Base-by-base conservation (phyloP, 306 rosid species). In the Medicago arabica region DNA sequence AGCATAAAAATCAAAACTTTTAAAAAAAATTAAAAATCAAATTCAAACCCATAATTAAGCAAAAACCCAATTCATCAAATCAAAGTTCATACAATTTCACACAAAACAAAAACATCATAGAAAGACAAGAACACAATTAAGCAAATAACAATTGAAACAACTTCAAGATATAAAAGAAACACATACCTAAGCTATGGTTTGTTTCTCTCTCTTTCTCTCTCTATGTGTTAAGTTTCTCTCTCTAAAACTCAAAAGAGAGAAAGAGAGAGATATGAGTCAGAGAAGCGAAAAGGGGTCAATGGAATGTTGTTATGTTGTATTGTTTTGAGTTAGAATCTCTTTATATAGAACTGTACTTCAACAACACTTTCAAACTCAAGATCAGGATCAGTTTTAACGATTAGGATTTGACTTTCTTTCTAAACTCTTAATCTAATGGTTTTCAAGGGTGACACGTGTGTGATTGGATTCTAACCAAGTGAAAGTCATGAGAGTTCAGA, bases 211-310 rank as follows among this genome's bases (percentile, higher is more conserved):
- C 18, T 46, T 31, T 7, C 49, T 61, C 66, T 54, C 75, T 55
- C 50, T 55, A 34, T 31, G 50, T 39, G 31, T 5, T n/a, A 17
- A 4, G 40, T 77, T 19, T 77, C 81, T 70, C 70, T 69, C 61
- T 69, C 60, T 18, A 59, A 51, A 73, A 44, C 6, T 46, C 39
- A 2, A 13, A 13, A n/a, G 55, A 50, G 57, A n/a, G 18, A 6
- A 7, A 50, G 9, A 49, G 54, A 77, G 81, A 59, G 60, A 44
- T 9, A 11, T 36, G 72, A 78, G 82, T 69, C 76, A 78, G 82
- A 71, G 77, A 62, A 71, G 59, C 34, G 67, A 62, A 77, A 71
- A 39, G 73, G 72, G 49, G 82, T 71, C 82, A 78, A 78, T 73
- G 59, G 59, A 54, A 51, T 63, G 68, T 78, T 39, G 77, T 34